Conservation (phyloP, 768 basidiomycete genomes). For the Rhizopogon vinicolor region DNA sequence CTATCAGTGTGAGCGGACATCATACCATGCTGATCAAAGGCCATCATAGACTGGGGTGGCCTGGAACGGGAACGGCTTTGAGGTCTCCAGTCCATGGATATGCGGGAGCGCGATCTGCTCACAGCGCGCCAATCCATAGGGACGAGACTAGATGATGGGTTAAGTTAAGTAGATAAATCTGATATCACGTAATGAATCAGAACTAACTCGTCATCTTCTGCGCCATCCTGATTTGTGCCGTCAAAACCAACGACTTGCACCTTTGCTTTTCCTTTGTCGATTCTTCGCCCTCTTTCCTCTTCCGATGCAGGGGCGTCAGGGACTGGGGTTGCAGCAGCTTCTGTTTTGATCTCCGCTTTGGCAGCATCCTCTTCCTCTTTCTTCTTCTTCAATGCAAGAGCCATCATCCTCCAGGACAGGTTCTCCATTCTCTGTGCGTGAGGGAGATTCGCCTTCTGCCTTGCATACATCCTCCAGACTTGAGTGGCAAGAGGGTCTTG, state of each 20-base stretch:
- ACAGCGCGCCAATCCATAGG: conserved; percentile 94
- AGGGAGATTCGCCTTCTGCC: conserved; percentile 83
- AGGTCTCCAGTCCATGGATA: conserved; percentile 90
- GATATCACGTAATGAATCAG: conserved; percentile 15
- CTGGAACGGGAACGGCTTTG: conserved; percentile 75
- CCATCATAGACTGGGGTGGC: conserved; percentile 50
- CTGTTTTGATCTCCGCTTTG: conserved; percentile 19
- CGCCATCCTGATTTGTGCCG: conserved; percentile 63
- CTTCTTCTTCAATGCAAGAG: conserved; percentile 87
- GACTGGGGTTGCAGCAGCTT: conserved; percentile 6
- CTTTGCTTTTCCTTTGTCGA: conserved; percentile 76
- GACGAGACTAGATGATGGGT: conserved; percentile 37
- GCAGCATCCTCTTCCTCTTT: conserved; percentile 61
- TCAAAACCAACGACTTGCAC: conserved; percentile 83
- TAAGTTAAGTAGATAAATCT: conserved; percentile 20
- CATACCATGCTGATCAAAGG: conserved; percentile 43
- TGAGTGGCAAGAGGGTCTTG: conserved; percentile 93
- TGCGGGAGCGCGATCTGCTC: conserved; percentile 86
- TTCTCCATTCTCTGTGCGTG: conserved; percentile 98
- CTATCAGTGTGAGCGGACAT: conserved; percentile 33
- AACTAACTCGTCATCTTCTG: conserved; percentile 73
- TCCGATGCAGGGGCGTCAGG: conserved; percentile 17
- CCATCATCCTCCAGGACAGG: conserved; percentile 98
- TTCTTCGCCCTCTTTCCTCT: conserved; percentile 64
- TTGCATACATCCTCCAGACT: conserved; percentile 95